These are phyloP conservation scores for Chaetomiaceae sp. DNA, from an alignment of 2,329 filamentous ascomycete species.

Conservation along the genomic window DNA sequence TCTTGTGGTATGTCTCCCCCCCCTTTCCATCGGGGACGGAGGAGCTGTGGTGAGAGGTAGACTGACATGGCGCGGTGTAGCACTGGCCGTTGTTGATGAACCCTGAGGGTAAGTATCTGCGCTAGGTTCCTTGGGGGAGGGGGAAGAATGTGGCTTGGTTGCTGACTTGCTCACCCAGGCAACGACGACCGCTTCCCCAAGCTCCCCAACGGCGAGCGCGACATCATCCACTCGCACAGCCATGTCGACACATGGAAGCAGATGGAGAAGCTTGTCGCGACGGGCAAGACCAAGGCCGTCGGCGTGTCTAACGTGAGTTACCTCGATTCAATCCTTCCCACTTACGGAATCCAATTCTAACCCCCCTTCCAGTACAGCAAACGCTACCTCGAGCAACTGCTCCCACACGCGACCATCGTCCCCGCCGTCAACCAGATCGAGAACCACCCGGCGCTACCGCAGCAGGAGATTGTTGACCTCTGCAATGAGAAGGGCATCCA, in stretches of 20 bases:
- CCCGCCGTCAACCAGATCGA: conserved; percentile 71
- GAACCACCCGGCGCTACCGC: conserved; percentile 66
- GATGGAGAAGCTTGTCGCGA: conserved; percentile 62
- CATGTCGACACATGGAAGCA: conserved; percentile 74
- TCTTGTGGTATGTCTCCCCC: conserved; percentile 56
- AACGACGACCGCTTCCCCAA: conserved; percentile 73
- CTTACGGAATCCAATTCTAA: neutral
- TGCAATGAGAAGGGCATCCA: conserved; percentile 66
- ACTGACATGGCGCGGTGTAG: conserved; percentile 27
- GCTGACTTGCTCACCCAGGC: conserved; percentile 33
- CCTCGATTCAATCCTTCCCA: neutral
- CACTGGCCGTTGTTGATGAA: conserved; percentile 84
- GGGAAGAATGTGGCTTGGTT: neutral
- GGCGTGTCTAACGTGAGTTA: conserved; percentile 51
- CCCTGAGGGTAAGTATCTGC: conserved; percentile 52
- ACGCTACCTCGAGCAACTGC: conserved; percentile 52
- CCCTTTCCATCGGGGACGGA: neutral
- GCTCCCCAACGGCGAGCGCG: conserved; percentile 66
- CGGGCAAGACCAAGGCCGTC: conserved; percentile 53
- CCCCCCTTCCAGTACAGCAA: conserved; percentile 45
- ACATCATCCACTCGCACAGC: conserved; percentile 64
- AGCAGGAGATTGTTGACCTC: conserved; percentile 66
- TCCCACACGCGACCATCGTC: conserved; percentile 47
- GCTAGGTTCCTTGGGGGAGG: too few relatives aligned
- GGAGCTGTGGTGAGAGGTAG: neutral